Conservation (phyloP, 495 filamentous ascomycete genomes). For the Xylaria intraflava region DNA sequence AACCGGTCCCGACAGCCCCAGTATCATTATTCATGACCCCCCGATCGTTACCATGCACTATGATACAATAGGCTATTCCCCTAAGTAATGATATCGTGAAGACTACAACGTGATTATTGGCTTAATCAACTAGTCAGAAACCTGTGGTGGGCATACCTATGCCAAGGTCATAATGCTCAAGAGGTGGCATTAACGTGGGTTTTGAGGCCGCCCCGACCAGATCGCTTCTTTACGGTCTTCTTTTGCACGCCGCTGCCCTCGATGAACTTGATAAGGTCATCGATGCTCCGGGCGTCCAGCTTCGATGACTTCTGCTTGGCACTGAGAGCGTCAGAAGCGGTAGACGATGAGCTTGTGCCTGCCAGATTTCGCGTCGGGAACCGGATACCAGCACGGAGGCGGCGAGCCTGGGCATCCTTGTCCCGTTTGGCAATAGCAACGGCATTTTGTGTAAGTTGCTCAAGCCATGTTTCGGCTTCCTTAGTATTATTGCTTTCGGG, state of each 20-base stretch:
- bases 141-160: neutral
- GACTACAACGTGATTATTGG: neutral
- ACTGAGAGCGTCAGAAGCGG: conserved; percentile 16
- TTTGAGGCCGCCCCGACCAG: conserved; percentile 64
- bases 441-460: conserved; percentile 89
- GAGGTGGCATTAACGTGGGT: conserved; percentile 43
- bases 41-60: too few species aligned
- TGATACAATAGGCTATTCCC: neutral
- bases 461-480: conserved; percentile 90
- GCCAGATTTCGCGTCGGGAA: conserved; percentile 45
- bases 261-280: conserved; percentile 82
- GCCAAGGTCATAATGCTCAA: neutral
- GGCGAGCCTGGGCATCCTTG: conserved; percentile 71
- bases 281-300: conserved; percentile 69
- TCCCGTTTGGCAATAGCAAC: conserved; percentile 88
- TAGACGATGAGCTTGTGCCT: conserved; percentile 30
- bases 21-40: too few species aligned
- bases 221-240: conserved; percentile 63
- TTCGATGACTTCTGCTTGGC: conserved; percentile 19
- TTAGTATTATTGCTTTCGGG: conserved; percentile 90
- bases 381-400: conserved; percentile 48
- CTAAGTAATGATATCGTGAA: neutral
- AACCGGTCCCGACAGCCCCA: too few species aligned
- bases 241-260: conserved; percentile 62
- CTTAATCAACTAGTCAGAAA: neutral